Evolutionary conservation across 306 rosid genomes (phyloP).

Genomic region (Rubus parviflorus): DNA sequence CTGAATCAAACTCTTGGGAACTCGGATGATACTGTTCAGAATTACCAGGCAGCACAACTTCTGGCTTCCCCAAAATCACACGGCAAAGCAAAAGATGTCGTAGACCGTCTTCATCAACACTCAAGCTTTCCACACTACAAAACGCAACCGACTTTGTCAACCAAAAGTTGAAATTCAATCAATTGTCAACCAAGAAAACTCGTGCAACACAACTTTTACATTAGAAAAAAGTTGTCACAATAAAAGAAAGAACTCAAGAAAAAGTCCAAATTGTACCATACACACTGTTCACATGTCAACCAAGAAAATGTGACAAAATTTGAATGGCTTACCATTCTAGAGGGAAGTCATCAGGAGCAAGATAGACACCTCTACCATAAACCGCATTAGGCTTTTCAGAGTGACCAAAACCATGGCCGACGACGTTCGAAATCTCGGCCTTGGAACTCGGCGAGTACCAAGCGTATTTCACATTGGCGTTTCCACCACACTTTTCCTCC

Average conservation of each 20-base stretch:
- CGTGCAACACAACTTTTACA: not conserved
- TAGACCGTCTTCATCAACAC: constrained; percentile 53
- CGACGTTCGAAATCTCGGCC: constrained; percentile 52
- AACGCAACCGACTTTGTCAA: constrained; percentile 3
- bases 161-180: not conserved
- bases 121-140: constrained; percentile 47
- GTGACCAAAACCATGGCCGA: constrained; percentile 64
- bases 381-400: constrained; percentile 27
- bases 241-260: not conserved
- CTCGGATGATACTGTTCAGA: constrained; percentile 57
- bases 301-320: not conserved
- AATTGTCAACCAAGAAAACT: constrained; percentile 6
- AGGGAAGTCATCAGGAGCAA: constrained; percentile 62
- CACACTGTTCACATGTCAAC: not conserved
- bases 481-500: constrained; percentile 44
- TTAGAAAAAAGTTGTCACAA: not conserved
- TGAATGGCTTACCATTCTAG: constrained; percentile 44
- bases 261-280: constrained; percentile 12
- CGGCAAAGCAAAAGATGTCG: constrained; percentile 75
- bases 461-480: constrained; percentile 62
- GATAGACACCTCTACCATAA: constrained; percentile 50
- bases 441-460: constrained; percentile 59
- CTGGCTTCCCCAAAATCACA: constrained; percentile 71
- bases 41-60: constrained; percentile 49
- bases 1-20: constrained; percentile 67